Evolutionary conservation across 208 protist genomes (phyloP), one percentile per base, ranked within the genome.

Genomic region (Trypanosoma boissoni): DNA sequence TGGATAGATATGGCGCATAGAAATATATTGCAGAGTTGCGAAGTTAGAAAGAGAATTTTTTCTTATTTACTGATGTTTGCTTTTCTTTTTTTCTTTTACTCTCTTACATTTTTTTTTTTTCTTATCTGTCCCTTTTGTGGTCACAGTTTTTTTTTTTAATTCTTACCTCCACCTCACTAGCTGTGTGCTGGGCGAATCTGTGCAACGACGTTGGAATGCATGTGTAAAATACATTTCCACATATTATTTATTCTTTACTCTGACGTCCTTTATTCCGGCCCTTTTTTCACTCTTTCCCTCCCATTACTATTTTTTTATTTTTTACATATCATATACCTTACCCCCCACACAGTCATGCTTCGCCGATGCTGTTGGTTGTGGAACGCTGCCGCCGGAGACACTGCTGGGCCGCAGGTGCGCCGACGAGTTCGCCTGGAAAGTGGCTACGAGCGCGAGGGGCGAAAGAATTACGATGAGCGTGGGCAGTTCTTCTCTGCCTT

Each of bases 401-500:
- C 28, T 39, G 44, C 34, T 9, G 56, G 37, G 21, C 50, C 56
- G 8, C 27, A 24, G 9, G 9, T 12, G 9, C 52, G 69, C 52
- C 76, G 74, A 9, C 78, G 72, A 53, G 83, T 86, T 27, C 74
- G 76, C 32, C 77, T 90, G 16, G 68, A 85, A 52, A 92, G 84
- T 45, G 83, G 79, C 20, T 83, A 86, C 65, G 59, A 58, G 14
- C 43, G 42, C 1, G 71, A 80, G 26, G 79, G 57, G 0, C 50
- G 69, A 10, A 86, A 86, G 48, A 61, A 72, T 55, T 88, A 85
- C 55, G 86, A 92, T 28, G 83, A 90, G 55, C 73, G 86, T 23
- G 86, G 86, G 3, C 85, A 88, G 54, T 91, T 93, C 68, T 90
- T 91, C 55, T 92, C 86, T 16, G 82, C 78, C 49, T 92, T 92